Conservation (phyloP, 371 early-diverging fungal species). For the Mortierella sp. region DNA sequence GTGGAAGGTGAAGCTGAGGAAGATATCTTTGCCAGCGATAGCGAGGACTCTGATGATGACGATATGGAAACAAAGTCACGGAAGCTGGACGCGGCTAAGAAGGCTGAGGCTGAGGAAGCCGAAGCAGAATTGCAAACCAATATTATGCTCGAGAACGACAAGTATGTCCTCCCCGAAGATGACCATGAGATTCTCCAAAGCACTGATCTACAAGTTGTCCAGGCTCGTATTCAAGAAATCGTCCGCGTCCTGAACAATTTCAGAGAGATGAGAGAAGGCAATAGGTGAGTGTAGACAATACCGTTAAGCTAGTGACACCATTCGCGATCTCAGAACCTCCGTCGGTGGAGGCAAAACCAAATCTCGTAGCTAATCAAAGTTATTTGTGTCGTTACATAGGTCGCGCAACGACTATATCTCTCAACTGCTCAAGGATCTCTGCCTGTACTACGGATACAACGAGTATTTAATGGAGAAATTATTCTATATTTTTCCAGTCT, state of each 20-base stretch:
- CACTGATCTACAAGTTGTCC: constrained; percentile 73
- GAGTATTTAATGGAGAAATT: constrained; percentile 94
- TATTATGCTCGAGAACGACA: constrained; percentile 76
- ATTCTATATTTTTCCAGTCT: constrained; percentile 89
- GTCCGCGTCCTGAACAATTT: constrained; percentile 91
- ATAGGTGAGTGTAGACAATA: constrained; percentile 56
- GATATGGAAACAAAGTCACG: constrained; percentile 61
- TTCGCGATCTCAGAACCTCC: neutral
- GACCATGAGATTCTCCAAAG: constrained; percentile 64
- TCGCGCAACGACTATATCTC: constrained; percentile 88
- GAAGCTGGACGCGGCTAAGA: constrained; percentile 67
- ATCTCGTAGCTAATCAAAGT: neutral
- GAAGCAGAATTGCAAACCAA: constrained; percentile 85
- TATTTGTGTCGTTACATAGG: constrained; percentile 29
- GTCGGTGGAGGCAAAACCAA: neutral
- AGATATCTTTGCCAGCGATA: constrained; percentile 61
- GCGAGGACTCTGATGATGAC: constrained; percentile 61
- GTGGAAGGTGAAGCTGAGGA: constrained; percentile 59
- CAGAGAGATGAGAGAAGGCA: constrained; percentile 82
- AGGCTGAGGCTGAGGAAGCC: constrained; percentile 72
- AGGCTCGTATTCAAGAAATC: constrained; percentile 91
- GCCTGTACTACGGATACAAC: constrained; percentile 95
- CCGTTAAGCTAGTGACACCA: neutral
- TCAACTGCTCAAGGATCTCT: constrained; percentile 90
- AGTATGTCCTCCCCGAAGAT: constrained; percentile 81